A percentile compares a stretch with the other conserved stretches of the same genome.
phyloP scores from a whole-genome alignment of 169 alveolate genomes.

The Perkinsus olseni region DNA sequence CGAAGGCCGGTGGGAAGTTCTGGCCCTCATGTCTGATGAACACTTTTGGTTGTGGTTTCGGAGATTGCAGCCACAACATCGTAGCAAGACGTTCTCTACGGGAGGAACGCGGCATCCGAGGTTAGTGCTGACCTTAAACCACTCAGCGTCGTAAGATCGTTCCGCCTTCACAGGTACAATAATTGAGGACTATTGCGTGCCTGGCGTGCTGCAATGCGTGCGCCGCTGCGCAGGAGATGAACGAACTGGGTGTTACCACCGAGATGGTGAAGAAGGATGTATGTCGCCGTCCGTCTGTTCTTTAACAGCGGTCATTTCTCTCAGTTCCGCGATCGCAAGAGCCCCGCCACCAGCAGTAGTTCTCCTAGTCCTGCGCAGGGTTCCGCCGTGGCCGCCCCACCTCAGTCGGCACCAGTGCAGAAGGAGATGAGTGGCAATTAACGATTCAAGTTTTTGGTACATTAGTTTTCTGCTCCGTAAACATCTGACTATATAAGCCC shows the following conservation, averaged over 20 bases:
- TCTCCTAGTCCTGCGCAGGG: neutral
- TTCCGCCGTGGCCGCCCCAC: too few species aligned
- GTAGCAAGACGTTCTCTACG: neutral
- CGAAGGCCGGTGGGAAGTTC: neutral
- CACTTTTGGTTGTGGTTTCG: neutral
- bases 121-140: neutral
- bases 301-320: neutral
- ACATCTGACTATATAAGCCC: too few species aligned
- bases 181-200: neutral
- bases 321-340: too few species aligned
- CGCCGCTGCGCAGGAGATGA: neutral
- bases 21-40: neutral
- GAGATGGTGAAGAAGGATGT: neutral
- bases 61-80: neutral
- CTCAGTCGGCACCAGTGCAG: neutral
- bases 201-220: neutral
- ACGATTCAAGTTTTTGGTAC: too few species aligned
- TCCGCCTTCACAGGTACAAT: neutral
- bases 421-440: neutral
- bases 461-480: too few species aligned
- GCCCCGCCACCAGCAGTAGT: too few species aligned
- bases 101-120: neutral
- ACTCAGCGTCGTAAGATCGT: too few species aligned
- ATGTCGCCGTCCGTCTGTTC: neutral
- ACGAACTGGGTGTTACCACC: neutral